Base-by-base conservation (phyloP, 1,284 basidiomycete species). In the Pterula multifida region DNA sequence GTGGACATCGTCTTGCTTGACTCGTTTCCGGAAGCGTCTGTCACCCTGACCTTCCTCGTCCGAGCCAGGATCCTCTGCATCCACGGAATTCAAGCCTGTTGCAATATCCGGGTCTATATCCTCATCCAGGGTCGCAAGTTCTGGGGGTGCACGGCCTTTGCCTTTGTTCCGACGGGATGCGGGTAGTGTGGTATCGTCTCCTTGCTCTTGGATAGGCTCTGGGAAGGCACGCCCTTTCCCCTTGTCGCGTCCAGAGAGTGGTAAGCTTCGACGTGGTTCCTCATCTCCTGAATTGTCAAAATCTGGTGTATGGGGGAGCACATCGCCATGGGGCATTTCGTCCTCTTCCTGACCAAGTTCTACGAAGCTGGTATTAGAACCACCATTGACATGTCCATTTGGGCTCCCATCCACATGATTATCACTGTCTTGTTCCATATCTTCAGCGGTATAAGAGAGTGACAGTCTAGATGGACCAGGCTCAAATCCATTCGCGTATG, bases 31-130 rank as follows among this genome's bases (percentile, higher is more conserved):
- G 58, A n/a, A 35, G 17, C 9, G 45, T 44, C 35, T 49, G 26
- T 53, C 65, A 3, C 65, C 65, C 17, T 64, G 60, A 13, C 60
- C 56, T 23, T 65, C 63, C 28, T 66, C 68, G 13, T 67, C 68
- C 9, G 69, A 65, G 39, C 51, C 50, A 25, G 50, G 51, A 21
- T 44, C 49, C 17, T 55, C 32, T 46, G 67, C 66, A 35, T 71
- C 69, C 36, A 73, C 58, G 12, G 65, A 68, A n/a, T 64, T 60
- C n/a, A 71, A 54, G n/a, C 71, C 75, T 21, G 68, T 68, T 1
- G 67, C 70, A 49, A 79, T 76, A 26, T 79, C 78, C 17, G 78
- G 73, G 51, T 84, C 81, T 25, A 75, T 56, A 1, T 65, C 68
- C 46, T 63, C 63, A 22, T 65, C 59, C 36, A 54, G 52, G 28